Evolutionary conservation across 441 rosid genomes (phyloP).

Genomic region (Cnidoscolus chayamansa): DNA sequence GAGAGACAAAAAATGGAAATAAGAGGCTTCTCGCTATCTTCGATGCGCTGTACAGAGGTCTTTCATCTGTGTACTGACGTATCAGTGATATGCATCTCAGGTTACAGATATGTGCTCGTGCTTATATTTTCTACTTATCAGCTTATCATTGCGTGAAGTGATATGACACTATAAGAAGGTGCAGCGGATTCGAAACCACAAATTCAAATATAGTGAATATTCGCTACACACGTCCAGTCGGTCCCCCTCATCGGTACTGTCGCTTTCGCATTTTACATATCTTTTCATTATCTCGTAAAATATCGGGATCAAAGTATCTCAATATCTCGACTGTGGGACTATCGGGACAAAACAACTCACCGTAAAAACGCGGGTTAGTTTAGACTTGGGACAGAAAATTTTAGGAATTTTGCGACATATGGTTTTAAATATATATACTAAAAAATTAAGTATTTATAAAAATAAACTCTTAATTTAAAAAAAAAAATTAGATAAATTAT

Average conservation of each 20-base stretch:
- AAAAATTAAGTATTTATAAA: too few relatives aligned
- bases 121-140: not conserved
- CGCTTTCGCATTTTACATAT: slow-evolving; percentile 32
- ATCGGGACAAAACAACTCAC: not conserved
- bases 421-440: too few relatives aligned
- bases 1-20: slow-evolving; percentile 27
- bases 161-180: slow-evolving; percentile 16
- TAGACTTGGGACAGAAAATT: too few relatives aligned
- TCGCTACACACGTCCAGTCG: slow-evolving; percentile 75
- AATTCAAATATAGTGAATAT: slow-evolving; percentile 86
- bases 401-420: not conserved
- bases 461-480: too few relatives aligned
- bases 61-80: slow-evolving; percentile 36
- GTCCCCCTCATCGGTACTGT: slow-evolving; percentile 41
- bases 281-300: not conserved
- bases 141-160: slow-evolving; percentile 32
- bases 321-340: not conserved
- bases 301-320: not conserved
- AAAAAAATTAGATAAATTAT: too few relatives aligned
- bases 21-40: slow-evolving; percentile 69
- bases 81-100: fast-evolving
- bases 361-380: not conserved
- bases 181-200: slow-evolving; percentile 76
- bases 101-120: fast-evolving
- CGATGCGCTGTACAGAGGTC: slow-evolving; percentile 72